Percentiles rank a stretch among this genome's conserved stretches.
These are phyloP conservation scores for Syzygium malaccense DNA, from an alignment of 441 rosid species.

Conservation along the genomic window DNA sequence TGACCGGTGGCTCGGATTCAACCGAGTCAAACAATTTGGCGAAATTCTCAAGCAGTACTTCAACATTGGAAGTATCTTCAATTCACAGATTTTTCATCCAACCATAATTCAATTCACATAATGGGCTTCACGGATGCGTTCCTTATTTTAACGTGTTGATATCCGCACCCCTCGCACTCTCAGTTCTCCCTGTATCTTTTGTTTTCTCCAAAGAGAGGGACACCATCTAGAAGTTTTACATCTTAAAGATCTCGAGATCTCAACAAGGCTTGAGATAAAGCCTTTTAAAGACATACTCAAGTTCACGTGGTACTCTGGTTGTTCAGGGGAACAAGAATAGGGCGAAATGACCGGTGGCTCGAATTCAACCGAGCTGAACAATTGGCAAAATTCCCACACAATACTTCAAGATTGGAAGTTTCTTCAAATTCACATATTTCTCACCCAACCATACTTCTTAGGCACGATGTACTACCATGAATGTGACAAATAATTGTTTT, in stretches of 20 bases:
- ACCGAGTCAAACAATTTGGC: not conserved
- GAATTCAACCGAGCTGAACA: not conserved
- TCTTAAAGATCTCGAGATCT: too few species aligned
- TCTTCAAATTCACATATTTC: not conserved
- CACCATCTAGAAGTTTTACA: too few species aligned
- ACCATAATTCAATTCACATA: not conserved
- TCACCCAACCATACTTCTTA: not conserved
- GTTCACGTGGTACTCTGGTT: too few species aligned
- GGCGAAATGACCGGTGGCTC: not conserved
- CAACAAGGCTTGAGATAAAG: too few species aligned
- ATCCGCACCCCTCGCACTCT: rapidly evolving
- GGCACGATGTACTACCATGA: not conserved
- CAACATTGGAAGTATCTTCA: not conserved
- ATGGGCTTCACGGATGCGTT: too few species aligned
- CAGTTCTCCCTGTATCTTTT: too few species aligned
- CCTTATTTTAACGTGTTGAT: too few species aligned
- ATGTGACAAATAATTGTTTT: not conserved
- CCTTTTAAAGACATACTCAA: too few species aligned
- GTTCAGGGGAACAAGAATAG: too few species aligned
- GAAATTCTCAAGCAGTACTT: not conserved
- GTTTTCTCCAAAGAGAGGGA: too few species aligned
- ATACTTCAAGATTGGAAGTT: not conserved
- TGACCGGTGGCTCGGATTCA: not conserved
- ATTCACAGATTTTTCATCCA: not conserved
- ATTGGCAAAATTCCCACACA: not conserved